phyloP scores from a whole-genome alignment of 345 rosid species.

The Pseudoturritis turrita region DNA sequence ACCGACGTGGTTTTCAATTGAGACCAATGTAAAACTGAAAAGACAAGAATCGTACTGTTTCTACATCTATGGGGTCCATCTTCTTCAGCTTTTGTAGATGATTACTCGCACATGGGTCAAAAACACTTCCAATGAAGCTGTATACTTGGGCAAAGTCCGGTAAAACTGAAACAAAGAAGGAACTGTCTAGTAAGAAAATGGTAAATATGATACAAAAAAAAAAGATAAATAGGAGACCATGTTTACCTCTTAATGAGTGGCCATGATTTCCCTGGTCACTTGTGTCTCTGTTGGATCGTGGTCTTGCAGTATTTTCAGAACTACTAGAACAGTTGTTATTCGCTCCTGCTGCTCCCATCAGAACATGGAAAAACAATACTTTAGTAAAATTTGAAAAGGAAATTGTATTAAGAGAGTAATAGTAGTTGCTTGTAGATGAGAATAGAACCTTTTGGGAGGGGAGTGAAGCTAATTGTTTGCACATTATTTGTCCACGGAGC shows the following conservation, averaged over 20 bases:
- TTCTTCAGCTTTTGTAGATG: constrained; percentile 81
- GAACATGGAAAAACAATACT: neutral
- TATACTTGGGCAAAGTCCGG: constrained; percentile 89
- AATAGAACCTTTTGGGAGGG: constrained; percentile 41
- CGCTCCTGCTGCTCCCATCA: constrained; percentile 31
- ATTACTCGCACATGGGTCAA: constrained; percentile 60
- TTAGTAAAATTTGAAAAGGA: neutral
- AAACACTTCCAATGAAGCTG: constrained; percentile 79
- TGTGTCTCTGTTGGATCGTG: constrained; percentile 36
- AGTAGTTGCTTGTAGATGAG: neutral
- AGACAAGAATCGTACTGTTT: constrained; percentile 54
- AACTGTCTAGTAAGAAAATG: neutral
- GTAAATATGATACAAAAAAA: neutral
- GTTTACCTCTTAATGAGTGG: constrained; percentile 60
- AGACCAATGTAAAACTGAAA: constrained; percentile 4
- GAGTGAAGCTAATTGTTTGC: constrained; percentile 45
- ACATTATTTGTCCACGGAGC: constrained; percentile 49
- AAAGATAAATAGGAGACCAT: neutral
- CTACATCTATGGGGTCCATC: constrained; percentile 91
- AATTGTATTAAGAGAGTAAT: neutral
- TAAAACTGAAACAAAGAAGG: constrained; percentile 49
- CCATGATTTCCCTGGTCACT: constrained; percentile 46
- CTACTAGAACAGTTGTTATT: constrained; percentile 62
- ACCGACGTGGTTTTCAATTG: neutral
- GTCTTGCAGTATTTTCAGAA: constrained; percentile 56